Conservation (phyloP, 441 rosid species). For the Omphalea diandra region DNA sequence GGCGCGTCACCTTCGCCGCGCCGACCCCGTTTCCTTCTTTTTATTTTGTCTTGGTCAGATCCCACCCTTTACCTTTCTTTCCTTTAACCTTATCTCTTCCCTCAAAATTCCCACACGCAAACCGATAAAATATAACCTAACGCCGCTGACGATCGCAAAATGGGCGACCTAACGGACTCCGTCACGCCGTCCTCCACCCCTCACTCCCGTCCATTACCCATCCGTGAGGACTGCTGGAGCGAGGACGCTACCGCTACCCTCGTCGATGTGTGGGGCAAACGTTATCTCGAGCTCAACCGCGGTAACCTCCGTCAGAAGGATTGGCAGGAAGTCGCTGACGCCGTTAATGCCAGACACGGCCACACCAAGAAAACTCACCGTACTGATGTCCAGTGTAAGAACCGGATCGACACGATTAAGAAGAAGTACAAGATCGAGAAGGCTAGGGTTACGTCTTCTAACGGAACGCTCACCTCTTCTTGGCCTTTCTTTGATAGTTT, state of each 20-base stretch:
- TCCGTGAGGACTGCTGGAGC: constrained; percentile 97
- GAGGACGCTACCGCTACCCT: constrained; percentile 95
- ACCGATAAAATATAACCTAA: background rate
- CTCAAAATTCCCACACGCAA: background rate
- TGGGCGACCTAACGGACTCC: constrained; percentile 64
- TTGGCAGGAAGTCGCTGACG: constrained; percentile 95
- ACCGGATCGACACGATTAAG: constrained; percentile 94
- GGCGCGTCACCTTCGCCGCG: constrained; percentile 55
- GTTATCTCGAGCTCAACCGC: constrained; percentile 73
- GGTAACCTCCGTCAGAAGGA: constrained; percentile 96
- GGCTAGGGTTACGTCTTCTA: constrained; percentile 58
- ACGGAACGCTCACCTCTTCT: constrained; percentile 39
- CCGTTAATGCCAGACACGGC: constrained; percentile 86
- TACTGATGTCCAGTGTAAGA: constrained; percentile 95
- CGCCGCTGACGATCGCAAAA: too few relatives aligned
- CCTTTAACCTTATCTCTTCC: constrained; percentile 14
- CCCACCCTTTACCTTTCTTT: constrained; percentile 10
- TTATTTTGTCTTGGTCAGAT: constrained; percentile 7
- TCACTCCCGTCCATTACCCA: constrained; percentile 63
- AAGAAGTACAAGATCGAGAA: constrained; percentile 95
- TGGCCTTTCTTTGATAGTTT: constrained; percentile 86
- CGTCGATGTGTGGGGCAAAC: constrained; percentile 87
- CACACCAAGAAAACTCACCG: constrained; percentile 84
- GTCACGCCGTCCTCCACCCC: constrained; percentile 48
- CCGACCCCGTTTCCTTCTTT: constrained; percentile 28